These are phyloP conservation scores for Alisma plantagoaquatica DNA, from an alignment of 106 monocot species.

Conservation along the genomic window DNA sequence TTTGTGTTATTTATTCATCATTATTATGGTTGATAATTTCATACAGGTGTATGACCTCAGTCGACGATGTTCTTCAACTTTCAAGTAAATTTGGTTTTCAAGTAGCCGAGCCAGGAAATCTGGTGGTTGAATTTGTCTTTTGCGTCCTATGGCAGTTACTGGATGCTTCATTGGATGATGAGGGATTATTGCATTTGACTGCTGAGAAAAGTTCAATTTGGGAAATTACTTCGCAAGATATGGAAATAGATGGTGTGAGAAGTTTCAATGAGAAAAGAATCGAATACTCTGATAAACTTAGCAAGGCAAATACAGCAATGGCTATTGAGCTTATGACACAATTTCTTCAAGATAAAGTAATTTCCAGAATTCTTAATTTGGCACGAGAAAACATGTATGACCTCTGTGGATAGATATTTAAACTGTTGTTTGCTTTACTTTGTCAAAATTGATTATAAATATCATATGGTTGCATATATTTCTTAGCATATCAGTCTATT, in stretches of 20 bases:
- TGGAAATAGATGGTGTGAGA: slow-evolving; percentile 36
- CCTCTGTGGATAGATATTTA: slow-evolving; percentile 18
- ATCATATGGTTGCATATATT: background rate
- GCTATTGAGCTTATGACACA: slow-evolving; percentile 42
- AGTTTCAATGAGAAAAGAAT: slow-evolving; percentile 27
- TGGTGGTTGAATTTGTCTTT: slow-evolving; percentile 59
- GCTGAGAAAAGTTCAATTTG: slow-evolving; percentile 56
- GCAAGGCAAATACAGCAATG: slow-evolving; percentile 32
- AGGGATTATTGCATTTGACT: slow-evolving; percentile 59
- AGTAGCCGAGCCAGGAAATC: slow-evolving; percentile 54
- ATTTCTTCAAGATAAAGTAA: slow-evolving; percentile 42
- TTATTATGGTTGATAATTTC: background rate
- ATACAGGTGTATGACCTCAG: slow-evolving; percentile 56
- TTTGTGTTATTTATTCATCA: background rate
- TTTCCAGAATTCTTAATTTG: slow-evolving; percentile 70
- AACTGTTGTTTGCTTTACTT: too few species aligned
- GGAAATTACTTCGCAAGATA: slow-evolving; percentile 45
- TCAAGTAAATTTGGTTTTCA: slow-evolving; percentile 59
- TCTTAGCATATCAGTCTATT: background rate
- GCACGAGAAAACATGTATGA: slow-evolving; percentile 91
- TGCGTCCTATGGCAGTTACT: slow-evolving; percentile 74
- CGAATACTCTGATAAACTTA: slow-evolving; percentile 45
- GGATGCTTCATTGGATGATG: slow-evolving; percentile 87
- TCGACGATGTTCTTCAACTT: slow-evolving; percentile 71
- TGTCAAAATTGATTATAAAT: background rate